Percentiles rank a stretch among this genome's conserved stretches.
phyloP scores from a whole-genome alignment of 768 basidiomycete species.

The Termitomyces sp. region DNA sequence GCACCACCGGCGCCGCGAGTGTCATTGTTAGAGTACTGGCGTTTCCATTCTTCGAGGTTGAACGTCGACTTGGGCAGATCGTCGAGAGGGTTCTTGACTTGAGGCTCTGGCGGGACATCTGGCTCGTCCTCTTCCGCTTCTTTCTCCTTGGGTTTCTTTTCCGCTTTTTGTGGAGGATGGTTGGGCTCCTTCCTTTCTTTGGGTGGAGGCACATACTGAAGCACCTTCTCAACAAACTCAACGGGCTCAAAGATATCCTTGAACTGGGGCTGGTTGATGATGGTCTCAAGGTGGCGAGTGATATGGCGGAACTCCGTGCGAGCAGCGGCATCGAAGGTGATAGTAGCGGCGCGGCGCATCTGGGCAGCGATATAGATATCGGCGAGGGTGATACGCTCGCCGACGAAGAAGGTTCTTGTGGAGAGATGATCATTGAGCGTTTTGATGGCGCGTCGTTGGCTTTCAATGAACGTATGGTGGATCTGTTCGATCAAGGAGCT shows the following conservation, averaged over 20 bases:
- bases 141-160: conserved; percentile 83
- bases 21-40: conserved; percentile 96
- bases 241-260: conserved; percentile 58
- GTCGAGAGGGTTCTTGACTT: conserved; percentile 93
- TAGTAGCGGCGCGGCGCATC: conserved; percentile 45
- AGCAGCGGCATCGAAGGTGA: conserved; percentile 58
- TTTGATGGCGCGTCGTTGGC: conserved; percentile 50
- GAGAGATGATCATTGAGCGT: conserved; percentile 71
- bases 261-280: conserved; percentile 78
- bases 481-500: conserved; percentile 31
- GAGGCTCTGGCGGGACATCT: conserved; percentile 70
- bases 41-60: conserved; percentile 96
- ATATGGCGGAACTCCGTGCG: conserved; percentile 70
- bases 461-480: conserved; percentile 50
- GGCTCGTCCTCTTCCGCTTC: conserved; percentile 79
- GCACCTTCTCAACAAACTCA: conserved; percentile 61
- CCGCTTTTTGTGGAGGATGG: conserved; percentile 49
- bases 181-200: conserved; percentile 72
- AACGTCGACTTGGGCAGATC: conserved; percentile 80
- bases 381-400: conserved; percentile 91
- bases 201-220: conserved; percentile 65
- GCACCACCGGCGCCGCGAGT: conserved; percentile 81
- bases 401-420: conserved; percentile 83
- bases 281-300: conserved; percentile 81
- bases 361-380: conserved; percentile 66